A percentile compares a stretch with the other conserved stretches of the same genome.
These are phyloP conservation scores for Termitomyces sp. DNA, from an alignment of 768 basidiomycete species.

Conservation along the genomic window DNA sequence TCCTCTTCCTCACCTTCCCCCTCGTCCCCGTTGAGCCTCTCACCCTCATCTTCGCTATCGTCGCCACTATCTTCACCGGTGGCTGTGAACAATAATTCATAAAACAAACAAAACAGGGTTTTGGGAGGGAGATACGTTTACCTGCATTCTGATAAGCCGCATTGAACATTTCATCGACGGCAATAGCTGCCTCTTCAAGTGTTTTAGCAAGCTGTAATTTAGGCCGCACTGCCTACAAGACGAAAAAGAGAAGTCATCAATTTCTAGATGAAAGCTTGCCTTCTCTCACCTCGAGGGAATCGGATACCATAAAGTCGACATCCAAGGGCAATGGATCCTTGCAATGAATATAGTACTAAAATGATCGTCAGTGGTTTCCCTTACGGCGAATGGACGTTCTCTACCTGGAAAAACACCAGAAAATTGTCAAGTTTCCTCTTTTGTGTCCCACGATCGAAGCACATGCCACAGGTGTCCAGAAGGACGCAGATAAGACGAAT, in stretches of 20 bases:
- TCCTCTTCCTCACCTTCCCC: slow-evolving; percentile 65
- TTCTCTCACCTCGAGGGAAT: slow-evolving; percentile 79
- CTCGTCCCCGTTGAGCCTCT: slow-evolving; percentile 42
- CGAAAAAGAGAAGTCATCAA: not conserved
- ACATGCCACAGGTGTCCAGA: slow-evolving; percentile 95
- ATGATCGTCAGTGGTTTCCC: not conserved
- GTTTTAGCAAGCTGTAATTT: slow-evolving; percentile 68
- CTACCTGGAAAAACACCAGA: slow-evolving; percentile 89
- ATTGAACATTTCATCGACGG: slow-evolving; percentile 88
- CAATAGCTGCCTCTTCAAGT: slow-evolving; percentile 80
- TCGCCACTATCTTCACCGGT: slow-evolving; percentile 54
- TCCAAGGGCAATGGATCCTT: slow-evolving; percentile 95
- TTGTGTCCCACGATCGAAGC: slow-evolving; percentile 92
- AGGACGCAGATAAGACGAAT: slow-evolving; percentile 87
- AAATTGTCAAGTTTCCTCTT: slow-evolving; percentile 93
- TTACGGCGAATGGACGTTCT: not conserved
- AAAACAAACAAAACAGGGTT: not conserved
- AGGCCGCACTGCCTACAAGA: slow-evolving; percentile 74
- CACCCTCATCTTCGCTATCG: slow-evolving; percentile 65
- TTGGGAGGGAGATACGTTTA: slow-evolving; percentile 29
- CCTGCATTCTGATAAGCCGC: slow-evolving; percentile 57
- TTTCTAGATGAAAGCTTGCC: not conserved
- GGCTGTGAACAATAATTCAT: slow-evolving; percentile 13
- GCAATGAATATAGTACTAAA: slow-evolving; percentile 80
- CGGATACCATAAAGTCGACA: slow-evolving; percentile 93